These are phyloP conservation scores for Gnaphalium uliginosum DNA, from an alignment of 129 eudicot species.

Conservation along the genomic window DNA sequence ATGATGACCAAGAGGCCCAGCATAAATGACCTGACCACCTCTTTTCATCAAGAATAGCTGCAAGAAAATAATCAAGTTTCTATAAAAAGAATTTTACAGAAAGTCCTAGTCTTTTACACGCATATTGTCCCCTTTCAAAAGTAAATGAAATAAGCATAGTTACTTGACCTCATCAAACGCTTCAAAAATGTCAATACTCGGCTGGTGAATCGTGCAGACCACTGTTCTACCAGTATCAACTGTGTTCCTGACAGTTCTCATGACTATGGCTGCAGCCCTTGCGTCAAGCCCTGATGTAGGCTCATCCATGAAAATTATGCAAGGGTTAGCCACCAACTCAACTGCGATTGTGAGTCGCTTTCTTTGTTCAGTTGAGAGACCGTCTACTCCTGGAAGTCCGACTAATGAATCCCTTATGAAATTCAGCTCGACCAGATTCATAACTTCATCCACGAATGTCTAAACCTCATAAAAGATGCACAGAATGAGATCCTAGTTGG, in stretches of 20 bases:
- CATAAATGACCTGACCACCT: conserved; percentile 79
- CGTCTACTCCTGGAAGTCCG: conserved; percentile 76
- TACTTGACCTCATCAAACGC: conserved; percentile 77
- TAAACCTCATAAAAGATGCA: conserved; percentile 23
- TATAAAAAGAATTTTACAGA: background rate
- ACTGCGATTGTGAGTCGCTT: conserved; percentile 81
- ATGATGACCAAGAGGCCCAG: conserved; percentile 71
- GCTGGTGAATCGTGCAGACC: conserved; percentile 91
- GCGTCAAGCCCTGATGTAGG: conserved; percentile 91
- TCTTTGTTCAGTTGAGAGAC: conserved; percentile 80
- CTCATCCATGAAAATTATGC: conserved; percentile 89
- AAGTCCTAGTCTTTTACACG: too few species aligned
- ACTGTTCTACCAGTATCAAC: conserved; percentile 85
- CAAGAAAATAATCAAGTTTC: background rate
- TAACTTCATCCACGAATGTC: conserved; percentile 80
- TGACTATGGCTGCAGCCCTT: conserved; percentile 86
- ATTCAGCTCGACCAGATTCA: conserved; percentile 70
- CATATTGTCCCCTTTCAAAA: too few species aligned
- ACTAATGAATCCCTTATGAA: conserved; percentile 61
- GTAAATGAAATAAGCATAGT: background rate
- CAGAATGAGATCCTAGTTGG: background rate
- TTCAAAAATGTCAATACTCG: conserved; percentile 87
- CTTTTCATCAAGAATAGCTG: conserved; percentile 78
- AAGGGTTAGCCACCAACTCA: conserved; percentile 81
- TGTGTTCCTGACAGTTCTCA: conserved; percentile 80